Evolutionary conservation across 345 rosid species (phyloP), one percentile per base, ranked within the genome.

Genomic region (Eucalyptus decipiens): DNA sequence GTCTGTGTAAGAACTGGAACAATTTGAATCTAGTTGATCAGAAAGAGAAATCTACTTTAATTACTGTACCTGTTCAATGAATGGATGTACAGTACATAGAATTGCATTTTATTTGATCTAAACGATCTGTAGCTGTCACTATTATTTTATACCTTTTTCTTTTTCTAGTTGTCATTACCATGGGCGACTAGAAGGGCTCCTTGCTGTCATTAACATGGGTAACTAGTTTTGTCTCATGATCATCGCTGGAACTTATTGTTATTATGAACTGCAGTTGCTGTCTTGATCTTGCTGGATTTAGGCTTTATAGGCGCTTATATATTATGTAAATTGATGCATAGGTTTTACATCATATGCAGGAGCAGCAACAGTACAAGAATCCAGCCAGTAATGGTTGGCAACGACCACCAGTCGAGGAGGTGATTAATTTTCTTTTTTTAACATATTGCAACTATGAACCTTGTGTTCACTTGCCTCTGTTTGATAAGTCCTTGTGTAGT

Each of bases 351-450:
- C 85, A 76, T 76, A 76, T 76, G 99, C n/a, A n/a, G 94, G 99
- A 96, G 92, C 95, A 94, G 89, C 97, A 94, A 89, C 96, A 93
- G 86, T 98, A 95, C 95, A 97, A 96, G 92, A 93, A 93, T 90
- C 95, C 94, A 6, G 94, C 91, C 89, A 94, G 88, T 87, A 90
- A 80, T 85, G 87, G 34, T 90, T 95, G 99, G 99, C 94, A 89
- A 91, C 92, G 94, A 89, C 99, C 99, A 85, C 97, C 98, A 15
- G 92, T 97, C 54, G 99, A 98, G 92, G 98, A 97, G 99, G 99
- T 97, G 50, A 60, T 50, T 47, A 26, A 49, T 47, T 54, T 54
- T 30, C 67, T 40, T 43, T 34, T 51, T 18, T 32, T 21, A 40
- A 21, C 47, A 40, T 76, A 42, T 76, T 11, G 17, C 47, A 11